These are phyloP conservation scores for Cinnamomum chago DNA, from an alignment of 164 flowering plant genomes.

Conservation along the genomic window DNA sequence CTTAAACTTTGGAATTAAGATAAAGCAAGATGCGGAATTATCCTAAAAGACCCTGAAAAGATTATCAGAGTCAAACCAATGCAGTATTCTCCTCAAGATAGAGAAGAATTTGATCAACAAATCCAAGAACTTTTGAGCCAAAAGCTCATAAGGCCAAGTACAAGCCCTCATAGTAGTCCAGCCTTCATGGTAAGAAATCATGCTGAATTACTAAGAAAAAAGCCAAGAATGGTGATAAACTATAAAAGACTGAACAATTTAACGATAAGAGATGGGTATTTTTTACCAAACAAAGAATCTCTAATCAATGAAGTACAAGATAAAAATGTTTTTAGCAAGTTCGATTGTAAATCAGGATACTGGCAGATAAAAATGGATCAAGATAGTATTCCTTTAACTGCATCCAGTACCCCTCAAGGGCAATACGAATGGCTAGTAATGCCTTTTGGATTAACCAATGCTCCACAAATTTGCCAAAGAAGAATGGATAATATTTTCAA, in stretches of 20 bases:
- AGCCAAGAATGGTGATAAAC: conserved; percentile 1
- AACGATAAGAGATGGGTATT: background rate
- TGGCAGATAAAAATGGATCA: too few relatives aligned
- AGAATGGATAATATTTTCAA: background rate
- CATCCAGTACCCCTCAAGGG: too few relatives aligned
- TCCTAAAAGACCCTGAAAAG: background rate
- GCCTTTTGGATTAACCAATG: background rate
- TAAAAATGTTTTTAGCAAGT: background rate
- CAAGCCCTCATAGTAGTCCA: background rate
- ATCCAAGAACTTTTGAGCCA: fast-evolving
- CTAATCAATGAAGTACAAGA: background rate
- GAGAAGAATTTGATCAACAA: background rate
- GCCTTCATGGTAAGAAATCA: conserved; percentile 5
- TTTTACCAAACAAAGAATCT: background rate
- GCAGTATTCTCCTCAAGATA: background rate
- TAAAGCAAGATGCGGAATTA: too few relatives aligned
- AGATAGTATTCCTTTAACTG: too few relatives aligned
- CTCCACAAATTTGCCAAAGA: background rate
- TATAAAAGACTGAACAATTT: background rate
- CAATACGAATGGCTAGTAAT: background rate
- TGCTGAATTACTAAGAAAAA: background rate
- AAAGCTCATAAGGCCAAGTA: background rate
- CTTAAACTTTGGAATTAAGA: fast-evolving
- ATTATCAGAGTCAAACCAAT: background rate
- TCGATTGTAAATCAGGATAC: background rate